A percentile compares a stretch with the other conserved stretches of the same genome.
Conservation (phyloP, 179 eudicot genomes). For the Drosera spatulata region DNA sequence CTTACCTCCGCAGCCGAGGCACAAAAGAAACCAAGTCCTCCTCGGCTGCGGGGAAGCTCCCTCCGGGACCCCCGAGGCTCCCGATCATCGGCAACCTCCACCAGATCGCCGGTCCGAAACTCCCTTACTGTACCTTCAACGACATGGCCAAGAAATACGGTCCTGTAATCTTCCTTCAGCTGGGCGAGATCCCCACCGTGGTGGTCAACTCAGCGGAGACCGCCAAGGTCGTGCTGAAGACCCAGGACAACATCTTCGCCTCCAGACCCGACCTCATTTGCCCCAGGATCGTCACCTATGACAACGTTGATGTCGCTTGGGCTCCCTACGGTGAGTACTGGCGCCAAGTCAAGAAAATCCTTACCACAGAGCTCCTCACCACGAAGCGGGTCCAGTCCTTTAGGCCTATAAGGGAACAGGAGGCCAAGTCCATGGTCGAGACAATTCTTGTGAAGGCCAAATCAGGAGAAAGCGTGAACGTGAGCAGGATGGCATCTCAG, state of each 20-base stretch:
- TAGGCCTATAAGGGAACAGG: slow-evolving; percentile 15
- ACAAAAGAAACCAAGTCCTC: no score
- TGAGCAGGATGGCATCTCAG: slow-evolving; percentile 1
- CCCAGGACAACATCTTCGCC: slow-evolving; percentile 5
- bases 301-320: background rate
- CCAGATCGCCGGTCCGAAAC: slow-evolving; percentile 12
- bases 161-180: slow-evolving; percentile 20
- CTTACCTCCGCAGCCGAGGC: no score
- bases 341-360: slow-evolving; percentile 2
- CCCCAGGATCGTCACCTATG: background rate
- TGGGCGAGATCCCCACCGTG: slow-evolving; percentile 16
- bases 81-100: slow-evolving; percentile 30
- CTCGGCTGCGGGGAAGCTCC: background rate
- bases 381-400: slow-evolving; percentile 13
- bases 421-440: slow-evolving; percentile 5
- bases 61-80: slow-evolving; percentile 20
- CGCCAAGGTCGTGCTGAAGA: slow-evolving; percentile 9
- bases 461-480: slow-evolving; percentile 7
- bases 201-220: slow-evolving; percentile 12
- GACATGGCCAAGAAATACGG: slow-evolving; percentile 17
- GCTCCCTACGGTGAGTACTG: background rate
- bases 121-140: slow-evolving; percentile 9
- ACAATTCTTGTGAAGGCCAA: slow-evolving; percentile 4
- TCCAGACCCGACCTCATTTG: slow-evolving; percentile 1
- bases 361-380: slow-evolving; percentile 19